A percentile compares a stretch with the other conserved stretches of the same genome.
Conservation (phyloP, 495 filamentous ascomycete genomes). For the Chaetomium cochliodes region DNA sequence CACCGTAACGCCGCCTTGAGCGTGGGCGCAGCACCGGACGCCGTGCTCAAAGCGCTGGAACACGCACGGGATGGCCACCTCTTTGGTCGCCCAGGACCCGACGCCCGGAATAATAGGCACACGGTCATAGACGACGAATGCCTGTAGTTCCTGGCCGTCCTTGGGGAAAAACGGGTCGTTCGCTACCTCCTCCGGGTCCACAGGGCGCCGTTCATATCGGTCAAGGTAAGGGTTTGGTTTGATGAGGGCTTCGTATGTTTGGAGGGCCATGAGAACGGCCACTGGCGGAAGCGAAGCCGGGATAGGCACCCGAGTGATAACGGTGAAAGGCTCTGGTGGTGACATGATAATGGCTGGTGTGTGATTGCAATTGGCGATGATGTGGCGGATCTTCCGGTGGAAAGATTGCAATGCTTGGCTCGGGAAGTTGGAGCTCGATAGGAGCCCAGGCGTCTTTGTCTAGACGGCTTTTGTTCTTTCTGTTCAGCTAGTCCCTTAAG, state of each 20-base stretch:
- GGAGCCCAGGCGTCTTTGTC: background rate
- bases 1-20: conserved; percentile 35
- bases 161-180: conserved; percentile 40
- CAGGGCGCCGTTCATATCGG: conserved; percentile 30
- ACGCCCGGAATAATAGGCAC: conserved; percentile 42
- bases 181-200: conserved; percentile 30
- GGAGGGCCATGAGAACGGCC: conserved; percentile 33
- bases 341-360: conserved; percentile 14
- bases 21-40: conserved; percentile 35
- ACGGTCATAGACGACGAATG: conserved; percentile 39
- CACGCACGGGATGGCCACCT: conserved; percentile 35
- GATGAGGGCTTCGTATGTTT: conserved; percentile 41
- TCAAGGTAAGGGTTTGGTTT: conserved; percentile 36
- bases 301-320: conserved; percentile 40
- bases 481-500: background rate
- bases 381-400: background rate
- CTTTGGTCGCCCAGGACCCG: conserved; percentile 32
- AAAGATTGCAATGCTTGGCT: background rate
- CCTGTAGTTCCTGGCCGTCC: conserved; percentile 30
- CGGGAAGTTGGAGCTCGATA: background rate
- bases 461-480: conserved; percentile 2
- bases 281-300: conserved; percentile 32
- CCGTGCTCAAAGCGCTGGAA: conserved; percentile 38
- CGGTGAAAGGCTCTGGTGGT: conserved; percentile 23
- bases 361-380: background rate